Conservation (phyloP, 768 basidiomycete genomes). For the Lactifluus volemus region DNA sequence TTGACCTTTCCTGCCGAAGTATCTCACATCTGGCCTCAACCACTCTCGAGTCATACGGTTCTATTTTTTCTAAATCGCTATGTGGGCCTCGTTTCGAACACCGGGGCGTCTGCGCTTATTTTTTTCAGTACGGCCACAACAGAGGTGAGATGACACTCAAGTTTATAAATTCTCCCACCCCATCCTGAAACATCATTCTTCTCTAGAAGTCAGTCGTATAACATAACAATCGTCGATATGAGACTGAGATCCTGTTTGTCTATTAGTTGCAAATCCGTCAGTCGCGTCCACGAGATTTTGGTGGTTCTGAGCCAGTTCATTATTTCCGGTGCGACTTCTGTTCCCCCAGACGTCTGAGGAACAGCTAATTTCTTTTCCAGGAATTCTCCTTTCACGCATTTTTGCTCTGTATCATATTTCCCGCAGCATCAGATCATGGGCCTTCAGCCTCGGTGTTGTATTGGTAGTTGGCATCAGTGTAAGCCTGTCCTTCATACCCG, state of each 20-base stretch:
- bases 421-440: slow-evolving; percentile 28
- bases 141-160: slow-evolving; percentile 8
- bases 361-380: slow-evolving; percentile 22
- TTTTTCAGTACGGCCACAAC: slow-evolving; percentile 10
- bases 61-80: slow-evolving; percentile 47
- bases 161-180: not conserved
- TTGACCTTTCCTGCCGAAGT: slow-evolving; percentile 32
- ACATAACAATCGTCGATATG: not conserved
- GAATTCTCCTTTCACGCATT: slow-evolving; percentile 39
- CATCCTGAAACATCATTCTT: not conserved
- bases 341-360: no score
- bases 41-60: slow-evolving; percentile 31
- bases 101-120: slow-evolving; percentile 18
- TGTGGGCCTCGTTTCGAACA: slow-evolving; percentile 33
- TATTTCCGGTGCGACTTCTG: slow-evolving; percentile 34
- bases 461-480: slow-evolving; percentile 32
- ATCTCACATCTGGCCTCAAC: slow-evolving; percentile 37
- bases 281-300: slow-evolving; percentile 33
- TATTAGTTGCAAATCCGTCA: slow-evolving; percentile 34
- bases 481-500: slow-evolving; percentile 17
- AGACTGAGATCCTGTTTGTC: not conserved
- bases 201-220: slow-evolving; percentile 18
- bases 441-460: slow-evolving; percentile 28
- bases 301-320: slow-evolving; percentile 38
- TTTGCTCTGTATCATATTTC: slow-evolving; percentile 42